Conservation (phyloP, 495 filamentous ascomycete genomes). For the Talaromyces borbonicus region DNA sequence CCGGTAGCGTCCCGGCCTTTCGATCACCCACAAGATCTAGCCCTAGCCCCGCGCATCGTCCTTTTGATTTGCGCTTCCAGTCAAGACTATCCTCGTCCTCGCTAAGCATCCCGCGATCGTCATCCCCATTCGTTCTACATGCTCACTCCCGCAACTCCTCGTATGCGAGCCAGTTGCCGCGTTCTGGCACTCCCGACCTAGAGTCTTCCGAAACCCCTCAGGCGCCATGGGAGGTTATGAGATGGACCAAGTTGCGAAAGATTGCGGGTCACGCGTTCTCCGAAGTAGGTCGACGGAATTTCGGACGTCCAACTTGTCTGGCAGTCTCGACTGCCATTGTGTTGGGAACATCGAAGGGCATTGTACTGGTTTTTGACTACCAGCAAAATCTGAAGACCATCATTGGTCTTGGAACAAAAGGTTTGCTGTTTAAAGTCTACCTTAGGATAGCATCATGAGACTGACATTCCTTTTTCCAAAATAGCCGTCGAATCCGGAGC, state of each 20-base stretch:
- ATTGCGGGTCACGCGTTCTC: slow-evolving; percentile 85
- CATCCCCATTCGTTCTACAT: slow-evolving; percentile 70
- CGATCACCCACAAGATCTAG: slow-evolving; percentile 40
- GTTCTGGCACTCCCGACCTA: slow-evolving; percentile 37
- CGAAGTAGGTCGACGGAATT: slow-evolving; percentile 86
- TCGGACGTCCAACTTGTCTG: slow-evolving; percentile 85
- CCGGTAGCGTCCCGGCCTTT: slow-evolving; percentile 49
- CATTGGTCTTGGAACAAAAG: slow-evolving; percentile 90
- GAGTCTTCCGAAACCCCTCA: slow-evolving; percentile 54
- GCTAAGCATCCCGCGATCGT: slow-evolving; percentile 49
- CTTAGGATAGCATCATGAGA: slow-evolving; percentile 3
- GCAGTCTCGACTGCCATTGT: slow-evolving; percentile 84
- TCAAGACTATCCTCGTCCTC: slow-evolving; percentile 64
- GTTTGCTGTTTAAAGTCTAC: slow-evolving; percentile 31
- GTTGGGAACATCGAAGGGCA: slow-evolving; percentile 86
- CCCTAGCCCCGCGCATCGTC: slow-evolving; percentile 74
- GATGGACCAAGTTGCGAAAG: slow-evolving; percentile 91
- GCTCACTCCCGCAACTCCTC: slow-evolving; percentile 73
- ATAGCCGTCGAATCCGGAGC: slow-evolving; percentile 83
- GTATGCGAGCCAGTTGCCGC: slow-evolving; percentile 41
- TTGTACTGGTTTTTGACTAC: slow-evolving; percentile 93
- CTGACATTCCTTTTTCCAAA: slow-evolving; percentile 6
- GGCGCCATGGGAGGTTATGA: slow-evolving; percentile 89
- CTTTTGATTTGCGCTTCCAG: slow-evolving; percentile 90
- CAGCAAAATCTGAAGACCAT: slow-evolving; percentile 89